phyloP scores from a whole-genome alignment of 2,329 filamentous ascomycete species.

The Dactylellina leptospora region DNA sequence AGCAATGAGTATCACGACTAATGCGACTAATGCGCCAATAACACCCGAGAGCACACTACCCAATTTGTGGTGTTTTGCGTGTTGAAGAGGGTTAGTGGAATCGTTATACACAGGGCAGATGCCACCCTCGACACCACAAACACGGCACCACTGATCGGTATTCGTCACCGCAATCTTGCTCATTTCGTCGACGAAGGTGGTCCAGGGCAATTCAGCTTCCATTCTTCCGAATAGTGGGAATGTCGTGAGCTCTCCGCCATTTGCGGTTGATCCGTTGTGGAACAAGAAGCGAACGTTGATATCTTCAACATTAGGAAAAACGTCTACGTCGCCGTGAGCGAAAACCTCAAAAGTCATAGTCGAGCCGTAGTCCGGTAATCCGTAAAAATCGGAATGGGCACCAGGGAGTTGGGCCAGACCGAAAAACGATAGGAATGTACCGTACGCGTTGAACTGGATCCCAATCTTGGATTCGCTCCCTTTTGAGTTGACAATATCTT shows the following conservation, averaged over 20 bases:
- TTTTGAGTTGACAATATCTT: constrained; percentile 29
- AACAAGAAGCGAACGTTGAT: constrained; percentile 68
- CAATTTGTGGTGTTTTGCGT: constrained; percentile 23
- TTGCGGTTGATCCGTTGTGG: constrained; percentile 63
- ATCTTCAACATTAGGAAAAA: constrained; percentile 58
- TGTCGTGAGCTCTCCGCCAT: constrained; percentile 59
- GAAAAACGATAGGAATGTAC: constrained; percentile 68
- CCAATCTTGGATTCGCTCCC: constrained; percentile 60
- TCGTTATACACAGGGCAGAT: constrained; percentile 16
- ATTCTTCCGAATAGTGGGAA: constrained; percentile 66
- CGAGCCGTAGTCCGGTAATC: constrained; percentile 81
- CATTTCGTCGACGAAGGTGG: constrained; percentile 54
- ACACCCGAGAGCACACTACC: constrained; percentile 31
- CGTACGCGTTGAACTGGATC: constrained; percentile 62
- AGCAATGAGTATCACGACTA: constrained; percentile 35
- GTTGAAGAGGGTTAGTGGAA: constrained; percentile 5
- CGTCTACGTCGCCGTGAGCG: constrained; percentile 61
- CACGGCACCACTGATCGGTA: constrained; percentile 36
- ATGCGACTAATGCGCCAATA: constrained; percentile 32
- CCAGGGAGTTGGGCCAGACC: constrained; percentile 64
- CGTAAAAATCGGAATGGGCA: constrained; percentile 72
- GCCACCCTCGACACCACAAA: constrained; percentile 30
- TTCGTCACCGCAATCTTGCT: constrained; percentile 25
- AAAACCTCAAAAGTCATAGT: constrained; percentile 80
- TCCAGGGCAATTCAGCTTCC: constrained; percentile 49